Percentiles rank a stretch among this genome's conserved stretches.
These are phyloP conservation scores for Umbelopsis sp. DNA, from an alignment of 192 early-diverging fungal genomes.

Conservation along the genomic window DNA sequence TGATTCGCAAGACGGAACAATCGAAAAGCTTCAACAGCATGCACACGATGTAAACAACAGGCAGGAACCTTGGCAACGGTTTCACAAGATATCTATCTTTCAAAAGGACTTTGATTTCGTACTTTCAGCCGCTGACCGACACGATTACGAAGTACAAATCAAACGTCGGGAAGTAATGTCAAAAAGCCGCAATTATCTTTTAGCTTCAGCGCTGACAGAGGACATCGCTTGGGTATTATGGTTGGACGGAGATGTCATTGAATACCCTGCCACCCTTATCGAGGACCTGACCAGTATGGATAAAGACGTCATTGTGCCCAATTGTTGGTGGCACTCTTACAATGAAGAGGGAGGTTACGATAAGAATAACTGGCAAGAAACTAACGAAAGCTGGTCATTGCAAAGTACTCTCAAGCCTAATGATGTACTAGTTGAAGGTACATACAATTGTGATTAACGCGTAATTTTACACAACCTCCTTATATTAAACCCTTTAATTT, in stretches of 20 bases:
- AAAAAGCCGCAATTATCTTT: slow-evolving; percentile 62
- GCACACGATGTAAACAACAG: slow-evolving; percentile 2
- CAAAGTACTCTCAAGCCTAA: slow-evolving; percentile 38
- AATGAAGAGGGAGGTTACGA: slow-evolving; percentile 62
- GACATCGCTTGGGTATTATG: slow-evolving; percentile 71
- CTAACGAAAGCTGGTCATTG: slow-evolving; percentile 51
- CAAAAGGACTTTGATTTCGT: slow-evolving; percentile 60
- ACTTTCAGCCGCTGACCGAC: slow-evolving; percentile 51
- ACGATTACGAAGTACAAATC: slow-evolving; percentile 60
- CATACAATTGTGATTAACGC: not conserved
- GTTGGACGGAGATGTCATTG: slow-evolving; percentile 73
- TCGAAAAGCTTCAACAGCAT: slow-evolving; percentile 46
- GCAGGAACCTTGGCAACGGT: slow-evolving; percentile 49
- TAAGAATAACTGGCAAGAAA: slow-evolving; percentile 73
- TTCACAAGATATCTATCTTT: slow-evolving; percentile 59
- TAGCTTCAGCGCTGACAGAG: slow-evolving; percentile 57
- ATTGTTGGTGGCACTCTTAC: slow-evolving; percentile 47
- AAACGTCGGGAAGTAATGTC: slow-evolving; percentile 64
- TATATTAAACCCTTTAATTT: not conserved
- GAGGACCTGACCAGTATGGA: slow-evolving; percentile 62
- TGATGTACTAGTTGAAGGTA: slow-evolving; percentile 56
- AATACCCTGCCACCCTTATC: slow-evolving; percentile 62
- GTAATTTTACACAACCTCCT: not conserved
- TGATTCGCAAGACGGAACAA: slow-evolving; percentile 60
- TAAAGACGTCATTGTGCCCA: slow-evolving; percentile 72